These are phyloP conservation scores for Phoma herbarum DNA, from an alignment of 2,329 filamentous ascomycete species.

Conservation along the genomic window DNA sequence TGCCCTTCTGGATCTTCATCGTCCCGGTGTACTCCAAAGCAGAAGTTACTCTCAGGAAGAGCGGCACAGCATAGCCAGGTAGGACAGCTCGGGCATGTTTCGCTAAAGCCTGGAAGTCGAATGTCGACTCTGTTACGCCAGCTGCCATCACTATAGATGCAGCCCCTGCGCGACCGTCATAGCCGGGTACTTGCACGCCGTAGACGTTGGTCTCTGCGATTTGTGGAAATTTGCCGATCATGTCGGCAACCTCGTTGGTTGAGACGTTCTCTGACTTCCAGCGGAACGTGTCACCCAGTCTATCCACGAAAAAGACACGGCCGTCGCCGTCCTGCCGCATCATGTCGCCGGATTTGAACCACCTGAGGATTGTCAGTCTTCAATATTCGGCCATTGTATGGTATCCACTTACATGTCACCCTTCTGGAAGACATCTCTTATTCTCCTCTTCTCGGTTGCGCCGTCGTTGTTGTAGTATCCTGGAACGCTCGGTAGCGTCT, in stretches of 20 bases:
- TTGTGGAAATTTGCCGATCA: constrained; percentile 52
- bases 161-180: constrained; percentile 57
- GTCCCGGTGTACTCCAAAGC: constrained; percentile 57
- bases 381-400: no score
- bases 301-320: constrained; percentile 51
- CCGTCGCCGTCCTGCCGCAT: constrained; percentile 47
- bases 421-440: constrained; percentile 49
- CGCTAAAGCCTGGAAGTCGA: constrained; percentile 49
- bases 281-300: constrained; percentile 52
- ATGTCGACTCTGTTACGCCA: constrained; percentile 40
- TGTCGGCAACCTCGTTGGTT: constrained; percentile 56
- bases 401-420: constrained; percentile 47
- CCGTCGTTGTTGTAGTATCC: constrained; percentile 48
- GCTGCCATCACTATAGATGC: constrained; percentile 53
- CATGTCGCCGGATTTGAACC: constrained; percentile 53
- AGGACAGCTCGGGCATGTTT: constrained; percentile 51
- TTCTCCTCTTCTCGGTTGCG: constrained; percentile 43
- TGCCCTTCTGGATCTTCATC: constrained; percentile 57
- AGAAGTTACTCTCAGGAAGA: constrained; percentile 54
- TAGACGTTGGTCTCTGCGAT: constrained; percentile 57
- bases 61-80: constrained; percentile 58
- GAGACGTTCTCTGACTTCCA: constrained; percentile 59
- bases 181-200: constrained; percentile 55
- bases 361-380: constrained; percentile 29
- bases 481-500: constrained; percentile 32